These are phyloP conservation scores for Sutorius eximius DNA, from an alignment of 1,284 basidiomycete genomes.

Conservation along the genomic window DNA sequence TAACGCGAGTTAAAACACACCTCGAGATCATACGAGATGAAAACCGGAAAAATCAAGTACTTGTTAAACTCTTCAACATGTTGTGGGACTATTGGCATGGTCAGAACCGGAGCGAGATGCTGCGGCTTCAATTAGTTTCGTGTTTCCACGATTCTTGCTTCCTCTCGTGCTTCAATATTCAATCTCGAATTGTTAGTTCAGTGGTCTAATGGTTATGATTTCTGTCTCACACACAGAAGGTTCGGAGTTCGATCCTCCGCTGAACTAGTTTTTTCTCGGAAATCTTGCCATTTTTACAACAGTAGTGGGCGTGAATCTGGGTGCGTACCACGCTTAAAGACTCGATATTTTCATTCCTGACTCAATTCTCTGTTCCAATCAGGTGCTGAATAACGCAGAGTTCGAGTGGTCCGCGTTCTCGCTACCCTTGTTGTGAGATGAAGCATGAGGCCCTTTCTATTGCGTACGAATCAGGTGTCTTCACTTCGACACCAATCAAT, in stretches of 20 bases:
- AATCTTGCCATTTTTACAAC: neutral
- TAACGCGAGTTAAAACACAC: neutral
- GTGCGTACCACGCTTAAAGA: neutral
- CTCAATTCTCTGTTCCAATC: neutral
- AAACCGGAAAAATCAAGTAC: neutral
- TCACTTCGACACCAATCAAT: too few species aligned
- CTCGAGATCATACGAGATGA: neutral
- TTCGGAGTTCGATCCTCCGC: slow-evolving; percentile 62
- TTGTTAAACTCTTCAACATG: neutral
- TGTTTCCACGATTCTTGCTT: slow-evolving; percentile 1
- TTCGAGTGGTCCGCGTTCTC: neutral
- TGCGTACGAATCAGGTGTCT: slow-evolving; percentile 23
- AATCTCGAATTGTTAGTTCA: slow-evolving; percentile 30
- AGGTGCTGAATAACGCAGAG: neutral
- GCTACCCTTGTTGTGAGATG: slow-evolving; percentile 15
- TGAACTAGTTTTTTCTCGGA: slow-evolving; percentile 34
- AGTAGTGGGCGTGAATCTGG: neutral
- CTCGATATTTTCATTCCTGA: neutral
- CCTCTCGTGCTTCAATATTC: neutral
- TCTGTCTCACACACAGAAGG: slow-evolving; percentile 66
- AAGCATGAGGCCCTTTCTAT: slow-evolving; percentile 30
- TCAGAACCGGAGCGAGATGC: neutral
- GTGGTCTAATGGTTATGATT: slow-evolving; percentile 63
- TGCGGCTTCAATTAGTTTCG: neutral
- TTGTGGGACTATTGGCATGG: neutral